phyloP scores from a whole-genome alignment of 2,329 filamentous ascomycete genomes.

The Zarea fungicola region DNA sequence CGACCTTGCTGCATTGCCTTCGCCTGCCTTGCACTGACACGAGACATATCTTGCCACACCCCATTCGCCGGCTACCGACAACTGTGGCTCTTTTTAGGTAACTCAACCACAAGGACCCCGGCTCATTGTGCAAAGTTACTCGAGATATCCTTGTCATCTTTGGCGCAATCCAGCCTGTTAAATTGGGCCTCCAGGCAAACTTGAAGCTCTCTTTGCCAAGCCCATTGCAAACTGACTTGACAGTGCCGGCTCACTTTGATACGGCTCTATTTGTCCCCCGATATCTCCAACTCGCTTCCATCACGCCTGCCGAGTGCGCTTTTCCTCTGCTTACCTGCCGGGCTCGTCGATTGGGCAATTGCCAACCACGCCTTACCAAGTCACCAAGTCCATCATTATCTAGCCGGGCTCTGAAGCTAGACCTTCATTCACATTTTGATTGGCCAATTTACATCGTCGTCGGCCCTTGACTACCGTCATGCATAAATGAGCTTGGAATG shows the following conservation, averaged over 20 bases:
- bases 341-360: no score
- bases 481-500: constrained; percentile 16
- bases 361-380: no score
- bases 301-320: no score
- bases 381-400: no score
- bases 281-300: no score
- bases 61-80: neutral
- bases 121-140: neutral
- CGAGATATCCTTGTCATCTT: neutral
- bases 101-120: neutral
- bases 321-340: no score
- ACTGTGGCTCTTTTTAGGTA: neutral
- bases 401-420: no score
- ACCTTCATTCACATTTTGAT: no score
- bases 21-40: neutral
- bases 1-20: neutral
- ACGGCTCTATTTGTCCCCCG: no score
- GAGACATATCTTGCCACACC: neutral
- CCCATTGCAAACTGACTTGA: no score
- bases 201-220: neutral
- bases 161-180: neutral
- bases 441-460: neutral
- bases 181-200: neutral
- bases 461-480: constrained; percentile 8
- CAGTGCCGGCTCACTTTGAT: no score